These are phyloP conservation scores for Aegle marmelos DNA, from an alignment of 345 rosid genomes.

Conservation along the genomic window DNA sequence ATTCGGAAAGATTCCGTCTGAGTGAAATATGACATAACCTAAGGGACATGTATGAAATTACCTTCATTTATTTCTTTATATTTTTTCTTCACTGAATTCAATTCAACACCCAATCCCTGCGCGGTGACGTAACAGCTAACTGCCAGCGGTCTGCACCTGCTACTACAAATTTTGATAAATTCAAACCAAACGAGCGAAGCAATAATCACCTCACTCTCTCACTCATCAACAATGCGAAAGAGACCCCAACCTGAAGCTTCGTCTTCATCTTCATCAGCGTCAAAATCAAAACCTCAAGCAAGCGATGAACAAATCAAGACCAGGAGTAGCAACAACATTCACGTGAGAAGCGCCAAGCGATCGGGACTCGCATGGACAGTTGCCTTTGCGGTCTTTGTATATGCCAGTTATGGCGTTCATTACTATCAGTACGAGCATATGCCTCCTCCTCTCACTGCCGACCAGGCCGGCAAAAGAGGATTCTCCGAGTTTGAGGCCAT, in stretches of 20 bases:
- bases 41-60: too few species aligned
- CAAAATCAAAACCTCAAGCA: background rate
- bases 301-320: background rate
- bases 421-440: slow-evolving; percentile 54
- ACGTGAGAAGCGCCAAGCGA: slow-evolving; percentile 24
- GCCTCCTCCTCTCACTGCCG: slow-evolving; percentile 66
- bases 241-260: background rate
- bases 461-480: slow-evolving; percentile 87
- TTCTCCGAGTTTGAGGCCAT: slow-evolving; percentile 83
- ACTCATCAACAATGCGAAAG: background rate
- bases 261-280: background rate
- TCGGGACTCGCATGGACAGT: slow-evolving; percentile 58
- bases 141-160: background rate
- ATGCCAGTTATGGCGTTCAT: slow-evolving; percentile 65
- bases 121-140: too few species aligned
- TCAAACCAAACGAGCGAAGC: background rate
- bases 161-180: background rate
- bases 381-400: slow-evolving; percentile 38
- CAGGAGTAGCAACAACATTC: background rate
- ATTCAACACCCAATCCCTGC: too few species aligned
- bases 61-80: too few species aligned
- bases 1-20: too few species aligned
- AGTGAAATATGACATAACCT: too few species aligned
- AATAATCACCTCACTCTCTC: background rate
- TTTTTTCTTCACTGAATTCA: too few species aligned